phyloP scores from a whole-genome alignment of 2,329 filamentous ascomycete species.

The Cladophialophora carrionii region DNA sequence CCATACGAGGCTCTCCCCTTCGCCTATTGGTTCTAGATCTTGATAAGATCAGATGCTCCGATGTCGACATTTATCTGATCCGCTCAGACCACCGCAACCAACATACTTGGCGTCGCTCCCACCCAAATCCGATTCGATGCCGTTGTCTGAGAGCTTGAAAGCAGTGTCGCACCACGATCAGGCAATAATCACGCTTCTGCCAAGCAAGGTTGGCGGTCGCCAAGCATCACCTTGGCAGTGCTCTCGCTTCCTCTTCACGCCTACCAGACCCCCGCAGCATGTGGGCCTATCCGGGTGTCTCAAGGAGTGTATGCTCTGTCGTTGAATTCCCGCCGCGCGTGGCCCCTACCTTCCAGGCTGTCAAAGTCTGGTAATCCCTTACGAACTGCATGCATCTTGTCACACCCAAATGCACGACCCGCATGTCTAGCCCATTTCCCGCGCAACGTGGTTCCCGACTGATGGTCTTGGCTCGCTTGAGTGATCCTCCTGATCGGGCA shows the following conservation, averaged over 20 bases:
- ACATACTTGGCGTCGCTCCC: neutral
- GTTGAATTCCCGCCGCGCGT: neutral
- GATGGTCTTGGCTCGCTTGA: neutral
- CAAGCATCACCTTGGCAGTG: constrained; percentile 6
- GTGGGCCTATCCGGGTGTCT: neutral
- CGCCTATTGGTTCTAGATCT: constrained; percentile 18
- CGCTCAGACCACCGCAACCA: neutral
- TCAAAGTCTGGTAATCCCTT: neutral
- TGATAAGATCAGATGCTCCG: constrained; percentile 21
- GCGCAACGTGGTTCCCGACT: neutral
- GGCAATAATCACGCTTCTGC: constrained; percentile 4
- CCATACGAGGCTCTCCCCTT: neutral
- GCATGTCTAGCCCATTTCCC: neutral
- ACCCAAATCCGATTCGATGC: neutral
- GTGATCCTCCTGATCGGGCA: constrained; percentile 2
- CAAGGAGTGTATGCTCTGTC: neutral
- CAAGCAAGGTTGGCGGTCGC: constrained; percentile 4
- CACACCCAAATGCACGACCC: neutral
- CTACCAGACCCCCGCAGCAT: constrained; percentile 5
- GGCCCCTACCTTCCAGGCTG: neutral
- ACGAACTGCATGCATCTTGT: neutral
- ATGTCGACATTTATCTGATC: constrained; percentile 3
- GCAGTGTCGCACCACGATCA: neutral
- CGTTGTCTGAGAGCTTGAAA: neutral
- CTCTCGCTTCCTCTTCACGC: neutral